A percentile compares a stretch with the other conserved stretches of the same genome.
Evolutionary conservation across 2,329 filamentous ascomycete species (phyloP).

Genomic region (Ceratocystis variospora): DNA sequence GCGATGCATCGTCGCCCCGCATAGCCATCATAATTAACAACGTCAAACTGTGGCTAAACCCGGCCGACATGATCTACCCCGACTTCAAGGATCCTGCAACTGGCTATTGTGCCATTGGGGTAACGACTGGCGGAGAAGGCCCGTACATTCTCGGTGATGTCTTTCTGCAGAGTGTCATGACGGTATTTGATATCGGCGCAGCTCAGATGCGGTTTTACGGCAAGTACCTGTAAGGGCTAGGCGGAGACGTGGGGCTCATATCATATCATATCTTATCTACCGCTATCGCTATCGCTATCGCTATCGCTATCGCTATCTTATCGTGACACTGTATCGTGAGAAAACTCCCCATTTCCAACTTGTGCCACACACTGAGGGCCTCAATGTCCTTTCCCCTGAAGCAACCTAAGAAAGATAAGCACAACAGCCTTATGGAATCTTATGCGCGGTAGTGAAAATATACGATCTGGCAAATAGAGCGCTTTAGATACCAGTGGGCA

Average conservation of each 20-base stretch:
- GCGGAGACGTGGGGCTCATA: neutral
- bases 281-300: neutral
- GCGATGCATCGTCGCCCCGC: slow-evolving; percentile 33
- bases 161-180: slow-evolving; percentile 38
- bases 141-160: slow-evolving; percentile 38
- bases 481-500: too few relatives aligned
- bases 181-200: slow-evolving; percentile 35
- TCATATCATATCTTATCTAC: neutral
- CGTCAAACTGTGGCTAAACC: slow-evolving; percentile 34
- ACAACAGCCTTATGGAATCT: too few relatives aligned
- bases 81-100: slow-evolving; percentile 32
- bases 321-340: neutral
- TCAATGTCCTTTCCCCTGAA: too few relatives aligned
- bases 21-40: slow-evolving; percentile 34
- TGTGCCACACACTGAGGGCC: too few relatives aligned
- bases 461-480: too few relatives aligned
- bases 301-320: neutral
- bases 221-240: slow-evolving; percentile 8
- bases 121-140: slow-evolving; percentile 32
- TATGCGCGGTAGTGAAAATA: too few relatives aligned
- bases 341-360: neutral
- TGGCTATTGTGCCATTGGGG: slow-evolving; percentile 35
- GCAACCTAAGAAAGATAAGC: too few relatives aligned
- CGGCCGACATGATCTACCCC: slow-evolving; percentile 35
- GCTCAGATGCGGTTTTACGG: slow-evolving; percentile 34